phyloP scores from a whole-genome alignment of 1,284 basidiomycete species.

The Violaceomyces palustris region DNA sequence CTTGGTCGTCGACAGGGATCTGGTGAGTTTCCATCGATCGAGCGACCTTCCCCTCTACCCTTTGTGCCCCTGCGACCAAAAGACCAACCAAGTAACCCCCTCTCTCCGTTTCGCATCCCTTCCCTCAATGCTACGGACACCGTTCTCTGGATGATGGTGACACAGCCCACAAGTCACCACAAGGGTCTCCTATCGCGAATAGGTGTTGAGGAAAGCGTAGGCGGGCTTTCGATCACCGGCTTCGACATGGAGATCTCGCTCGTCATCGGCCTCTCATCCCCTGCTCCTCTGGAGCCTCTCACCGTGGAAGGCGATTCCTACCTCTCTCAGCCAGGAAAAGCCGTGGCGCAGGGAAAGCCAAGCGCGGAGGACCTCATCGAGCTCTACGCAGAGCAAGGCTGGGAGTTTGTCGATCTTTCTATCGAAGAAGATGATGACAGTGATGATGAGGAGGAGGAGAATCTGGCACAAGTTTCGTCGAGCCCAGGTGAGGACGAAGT shows the following conservation, averaged over 20 bases:
- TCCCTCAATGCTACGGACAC: constrained; percentile 23
- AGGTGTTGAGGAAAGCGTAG: background rate
- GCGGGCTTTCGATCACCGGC: background rate
- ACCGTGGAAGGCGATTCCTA: too few species aligned
- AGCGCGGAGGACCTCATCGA: constrained; percentile 13
- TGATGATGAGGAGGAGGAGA: constrained; percentile 13
- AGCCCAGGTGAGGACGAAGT: constrained; percentile 3
- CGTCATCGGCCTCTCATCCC: constrained; percentile 3
- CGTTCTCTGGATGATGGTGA: constrained; percentile 8
- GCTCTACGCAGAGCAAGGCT: constrained; percentile 36
- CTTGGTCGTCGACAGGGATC: too few species aligned
- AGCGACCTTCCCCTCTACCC: too few species aligned
- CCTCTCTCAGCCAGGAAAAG: too few species aligned
- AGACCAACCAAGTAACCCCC: background rate
- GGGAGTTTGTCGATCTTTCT: constrained; percentile 36
- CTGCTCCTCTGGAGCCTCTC: background rate
- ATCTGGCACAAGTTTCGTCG: background rate
- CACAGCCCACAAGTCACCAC: constrained; percentile 1
- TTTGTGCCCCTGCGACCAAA: too few species aligned
- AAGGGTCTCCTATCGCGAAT: background rate
- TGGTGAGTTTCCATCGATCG: too few species aligned
- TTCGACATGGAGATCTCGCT: constrained; percentile 15
- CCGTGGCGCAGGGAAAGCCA: too few species aligned
- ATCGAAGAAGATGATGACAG: background rate
- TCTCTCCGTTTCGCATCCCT: constrained; percentile 3